Evolutionary conservation across 2,329 filamentous ascomycete genomes (phyloP).

Genomic region (Grosmannia serpens): DNA sequence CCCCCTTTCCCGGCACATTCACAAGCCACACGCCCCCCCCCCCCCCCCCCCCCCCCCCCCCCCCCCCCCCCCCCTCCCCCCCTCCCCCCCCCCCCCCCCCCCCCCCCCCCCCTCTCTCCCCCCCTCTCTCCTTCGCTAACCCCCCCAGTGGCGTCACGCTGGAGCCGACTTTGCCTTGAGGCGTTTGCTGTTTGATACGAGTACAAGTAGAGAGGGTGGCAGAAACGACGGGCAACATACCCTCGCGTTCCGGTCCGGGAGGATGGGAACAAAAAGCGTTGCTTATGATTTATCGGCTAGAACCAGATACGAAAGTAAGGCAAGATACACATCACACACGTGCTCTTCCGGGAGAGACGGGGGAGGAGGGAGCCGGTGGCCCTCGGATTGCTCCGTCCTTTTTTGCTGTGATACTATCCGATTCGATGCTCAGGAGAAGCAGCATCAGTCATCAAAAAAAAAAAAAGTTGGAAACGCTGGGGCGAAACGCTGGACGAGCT

Average conservation of each 20-base stretch:
- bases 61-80: background rate
- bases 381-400: too few species aligned
- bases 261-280: background rate
- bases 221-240: background rate
- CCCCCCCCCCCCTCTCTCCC: too few species aligned
- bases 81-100: background rate
- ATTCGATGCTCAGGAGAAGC: too few species aligned
- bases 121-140: constrained; percentile 2
- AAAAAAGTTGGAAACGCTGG: background rate
- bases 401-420: too few species aligned
- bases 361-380: too few species aligned
- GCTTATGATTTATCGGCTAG: background rate
- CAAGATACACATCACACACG: background rate
- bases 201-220: background rate
- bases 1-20: background rate
- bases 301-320: background rate
- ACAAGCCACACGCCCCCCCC: background rate
- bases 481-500: background rate
- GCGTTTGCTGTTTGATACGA: background rate
- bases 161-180: constrained; percentile 9
- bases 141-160: constrained; percentile 12
- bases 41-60: background rate
- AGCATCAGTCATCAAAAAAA: background rate
- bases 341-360: background rate
- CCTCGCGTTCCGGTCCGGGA: background rate